A percentile compares a stretch with the other conserved stretches of the same genome.
phyloP scores from a whole-genome alignment of 2,329 filamentous ascomycete genomes.

The Aphanocladium album region DNA sequence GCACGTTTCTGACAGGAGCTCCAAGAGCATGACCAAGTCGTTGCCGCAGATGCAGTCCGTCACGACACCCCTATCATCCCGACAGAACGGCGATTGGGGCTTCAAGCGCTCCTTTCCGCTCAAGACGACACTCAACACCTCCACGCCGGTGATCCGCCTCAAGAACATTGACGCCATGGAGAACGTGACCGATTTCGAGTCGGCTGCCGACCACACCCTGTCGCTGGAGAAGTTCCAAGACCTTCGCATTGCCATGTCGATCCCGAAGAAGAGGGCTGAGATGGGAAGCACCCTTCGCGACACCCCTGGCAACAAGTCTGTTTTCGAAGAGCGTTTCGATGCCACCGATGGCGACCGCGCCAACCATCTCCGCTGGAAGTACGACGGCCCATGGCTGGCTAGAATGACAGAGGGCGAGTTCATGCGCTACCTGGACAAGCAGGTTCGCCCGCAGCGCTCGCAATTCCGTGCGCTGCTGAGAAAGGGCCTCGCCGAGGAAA shows the following conservation, averaged over 20 bases:
- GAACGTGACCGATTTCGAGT: slow-evolving; percentile 83
- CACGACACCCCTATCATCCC: slow-evolving; percentile 67
- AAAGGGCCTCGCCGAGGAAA: slow-evolving; percentile 41
- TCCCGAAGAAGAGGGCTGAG: slow-evolving; percentile 32
- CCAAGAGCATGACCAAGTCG: slow-evolving; percentile 54
- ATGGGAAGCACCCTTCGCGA: slow-evolving; percentile 15
- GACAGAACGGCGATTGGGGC: slow-evolving; percentile 82
- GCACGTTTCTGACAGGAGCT: slow-evolving; percentile 31
- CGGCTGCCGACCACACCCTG: slow-evolving; percentile 73
- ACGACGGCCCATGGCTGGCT: slow-evolving; percentile 61
- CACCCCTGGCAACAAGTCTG: slow-evolving; percentile 39
- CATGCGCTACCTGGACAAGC: slow-evolving; percentile 47
- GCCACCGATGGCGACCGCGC: slow-evolving; percentile 38
- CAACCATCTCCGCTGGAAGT: slow-evolving; percentile 58
- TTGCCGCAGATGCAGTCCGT: slow-evolving; percentile 83
- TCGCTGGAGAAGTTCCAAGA: slow-evolving; percentile 85
- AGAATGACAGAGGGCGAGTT: slow-evolving; percentile 59
- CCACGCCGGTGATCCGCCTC: slow-evolving; percentile 71
- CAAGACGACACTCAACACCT: slow-evolving; percentile 65
- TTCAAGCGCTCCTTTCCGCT: slow-evolving; percentile 79
- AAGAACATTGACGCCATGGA: slow-evolving; percentile 78
- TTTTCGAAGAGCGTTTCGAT: slow-evolving; percentile 56
- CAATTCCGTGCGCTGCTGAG: slow-evolving; percentile 53
- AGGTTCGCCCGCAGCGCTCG: slow-evolving; percentile 46
- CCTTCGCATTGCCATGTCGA: slow-evolving; percentile 65